These are phyloP conservation scores for Earliella scabrosa DNA, from an alignment of 1,284 basidiomycete species.

Conservation along the genomic window DNA sequence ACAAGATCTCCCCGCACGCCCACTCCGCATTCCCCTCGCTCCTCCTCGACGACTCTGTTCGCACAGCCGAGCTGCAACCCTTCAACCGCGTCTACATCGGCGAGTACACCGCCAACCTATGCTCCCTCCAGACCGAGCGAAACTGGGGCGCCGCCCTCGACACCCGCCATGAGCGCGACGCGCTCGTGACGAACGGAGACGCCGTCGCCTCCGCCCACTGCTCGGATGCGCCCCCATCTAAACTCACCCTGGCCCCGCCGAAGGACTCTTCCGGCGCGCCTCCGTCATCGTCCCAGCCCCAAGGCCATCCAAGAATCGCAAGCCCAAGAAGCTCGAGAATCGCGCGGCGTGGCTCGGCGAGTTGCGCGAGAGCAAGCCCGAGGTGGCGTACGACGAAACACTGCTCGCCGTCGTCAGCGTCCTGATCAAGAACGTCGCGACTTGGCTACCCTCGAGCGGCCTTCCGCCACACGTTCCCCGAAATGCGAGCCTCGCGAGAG, in stretches of 20 bases:
- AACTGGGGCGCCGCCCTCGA: conserved; percentile 24
- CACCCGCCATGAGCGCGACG: conserved; percentile 15
- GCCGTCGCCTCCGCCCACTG: background rate
- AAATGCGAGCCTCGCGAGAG: no score
- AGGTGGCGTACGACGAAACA: conserved; percentile 54
- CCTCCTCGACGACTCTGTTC: conserved; percentile 81
- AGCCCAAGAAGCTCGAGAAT: conserved; percentile 28
- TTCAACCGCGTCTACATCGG: conserved; percentile 78
- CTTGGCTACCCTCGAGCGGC: conserved; percentile 67
- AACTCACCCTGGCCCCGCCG: no score
- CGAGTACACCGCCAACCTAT: conserved; percentile 60
- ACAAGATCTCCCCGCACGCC: conserved; percentile 10
- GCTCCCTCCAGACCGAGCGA: conserved; percentile 36
- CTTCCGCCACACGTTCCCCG: conserved; percentile 29
- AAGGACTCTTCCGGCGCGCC: no score
- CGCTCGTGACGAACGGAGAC: conserved; percentile 1
- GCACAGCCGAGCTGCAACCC: conserved; percentile 80
- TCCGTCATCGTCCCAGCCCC: no score
- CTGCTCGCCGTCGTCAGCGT: conserved; percentile 76
- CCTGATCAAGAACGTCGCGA: conserved; percentile 67
- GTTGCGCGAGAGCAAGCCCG: conserved; percentile 10
- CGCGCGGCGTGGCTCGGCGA: conserved; percentile 21
- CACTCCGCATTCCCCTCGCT: conserved; percentile 75
- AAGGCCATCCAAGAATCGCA: conserved; percentile 31
- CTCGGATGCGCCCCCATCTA: no score